Percentiles rank a stretch among this genome's conserved stretches.
phyloP scores from a whole-genome alignment of 306 rosid genomes.

The Spatholobus suberectus region DNA sequence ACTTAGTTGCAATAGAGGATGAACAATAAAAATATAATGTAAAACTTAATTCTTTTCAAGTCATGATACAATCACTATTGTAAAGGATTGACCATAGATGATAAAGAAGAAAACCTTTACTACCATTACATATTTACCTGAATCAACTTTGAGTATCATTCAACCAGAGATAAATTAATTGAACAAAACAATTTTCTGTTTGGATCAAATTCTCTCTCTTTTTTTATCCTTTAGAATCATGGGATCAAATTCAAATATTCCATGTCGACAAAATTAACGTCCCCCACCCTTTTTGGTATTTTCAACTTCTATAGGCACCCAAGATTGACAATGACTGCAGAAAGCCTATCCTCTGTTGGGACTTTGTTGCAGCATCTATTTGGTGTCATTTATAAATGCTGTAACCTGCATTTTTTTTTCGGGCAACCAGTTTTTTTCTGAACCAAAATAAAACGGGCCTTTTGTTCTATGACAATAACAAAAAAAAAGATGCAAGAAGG shows the following conservation, averaged over 20 bases:
- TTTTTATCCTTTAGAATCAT: background rate
- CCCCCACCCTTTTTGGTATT: too few species aligned
- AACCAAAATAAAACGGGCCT: background rate
- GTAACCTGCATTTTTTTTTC: too few species aligned
- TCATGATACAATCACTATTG: background rate
- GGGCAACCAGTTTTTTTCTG: background rate
- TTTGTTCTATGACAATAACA: background rate
- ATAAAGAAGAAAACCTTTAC: background rate
- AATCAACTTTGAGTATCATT: background rate
- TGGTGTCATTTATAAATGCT: too few species aligned
- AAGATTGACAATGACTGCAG: background rate
- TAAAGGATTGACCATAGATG: background rate
- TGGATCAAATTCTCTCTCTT: background rate
- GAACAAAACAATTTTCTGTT: background rate
- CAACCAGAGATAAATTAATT: background rate
- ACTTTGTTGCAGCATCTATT: too few species aligned
- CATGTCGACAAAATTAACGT: background rate
- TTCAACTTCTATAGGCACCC: background rate
- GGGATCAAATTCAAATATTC: background rate
- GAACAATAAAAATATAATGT: background rate
- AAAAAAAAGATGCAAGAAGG: background rate
- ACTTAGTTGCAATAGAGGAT: background rate
- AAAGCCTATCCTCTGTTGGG: background rate
- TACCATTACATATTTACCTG: background rate
- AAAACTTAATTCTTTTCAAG: background rate